Evolutionary conservation across 352 stramenopile species (phyloP), one percentile per base, ranked within the genome.

Genomic region (Pythium guiyangense): DNA sequence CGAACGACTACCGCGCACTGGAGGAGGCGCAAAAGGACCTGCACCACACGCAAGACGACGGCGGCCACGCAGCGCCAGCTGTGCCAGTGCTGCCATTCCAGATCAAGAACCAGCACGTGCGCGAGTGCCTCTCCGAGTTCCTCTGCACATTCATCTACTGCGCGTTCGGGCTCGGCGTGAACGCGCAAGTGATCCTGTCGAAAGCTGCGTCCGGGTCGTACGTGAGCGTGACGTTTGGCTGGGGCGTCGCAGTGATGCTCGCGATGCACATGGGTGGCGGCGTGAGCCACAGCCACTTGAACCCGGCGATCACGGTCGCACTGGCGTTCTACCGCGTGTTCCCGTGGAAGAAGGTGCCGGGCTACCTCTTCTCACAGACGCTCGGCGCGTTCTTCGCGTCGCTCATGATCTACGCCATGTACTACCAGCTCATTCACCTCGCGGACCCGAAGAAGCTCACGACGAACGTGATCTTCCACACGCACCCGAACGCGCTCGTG

Each of bases 61-160:
- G 22, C 22, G 22, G 22, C 22, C 22, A 22, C 22, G 22, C 22
- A 22, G 22, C 22, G 22, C 22, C 22, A 22, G 22, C 22, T 22
- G 22, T 22, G 22, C 22, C 22, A 22, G 22, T 22, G 22, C 22
- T 22, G 22, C 22, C 22, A 22, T 22, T 22, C 22, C 22, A 22
- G 22, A 22, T 70, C 59, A 60, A 60, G 51, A 68, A 58, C 60
- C 48, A 54, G 48, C 66, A 69, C 46, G 42, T 60, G 20, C 63
- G 64, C 14, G 67, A 81, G 59, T 81, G 72, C 45, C 37, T 78
- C 14, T 62, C 69, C 25, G 72, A 78, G 56, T 76, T 76, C 44
- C 55, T 81, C 26, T 49, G 34, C 17, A 73, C 72, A 6, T 78
- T 81, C 37, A 56, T 78, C 14, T 62, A 68, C 26, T 48, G 47